Conservation (phyloP, 2,329 filamentous ascomycete species). For the Xylariales sp. region DNA sequence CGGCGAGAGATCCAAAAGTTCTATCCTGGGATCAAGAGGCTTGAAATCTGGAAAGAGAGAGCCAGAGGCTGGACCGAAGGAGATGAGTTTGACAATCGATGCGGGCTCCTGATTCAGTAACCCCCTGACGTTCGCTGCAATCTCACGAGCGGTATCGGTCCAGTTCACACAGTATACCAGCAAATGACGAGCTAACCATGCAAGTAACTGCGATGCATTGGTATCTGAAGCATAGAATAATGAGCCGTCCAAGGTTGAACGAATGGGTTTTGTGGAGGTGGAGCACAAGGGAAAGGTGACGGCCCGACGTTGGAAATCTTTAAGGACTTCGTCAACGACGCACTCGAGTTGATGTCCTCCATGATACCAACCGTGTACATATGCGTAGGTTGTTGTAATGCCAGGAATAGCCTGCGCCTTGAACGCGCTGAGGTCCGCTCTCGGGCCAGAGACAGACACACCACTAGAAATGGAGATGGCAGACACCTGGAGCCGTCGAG, state of each 20-base stretch:
- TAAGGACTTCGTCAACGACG: conserved; percentile 6
- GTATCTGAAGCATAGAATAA: conserved; percentile 2
- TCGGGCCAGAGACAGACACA: conserved; percentile 7
- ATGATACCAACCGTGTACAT: conserved; percentile 11
- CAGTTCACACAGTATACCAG: conserved; percentile 7
- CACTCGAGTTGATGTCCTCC: conserved; percentile 7
- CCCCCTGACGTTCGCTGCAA: background rate
- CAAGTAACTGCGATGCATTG: background rate
- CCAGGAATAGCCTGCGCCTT: background rate
- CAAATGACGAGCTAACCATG: conserved; percentile 4
- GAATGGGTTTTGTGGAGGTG: conserved; percentile 1
- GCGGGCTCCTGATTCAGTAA: background rate
- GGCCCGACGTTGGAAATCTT: background rate
- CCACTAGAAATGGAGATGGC: conserved; percentile 1
- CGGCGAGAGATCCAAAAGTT: conserved; percentile 1
- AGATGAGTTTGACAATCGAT: background rate
- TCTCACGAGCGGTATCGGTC: conserved; percentile 1
- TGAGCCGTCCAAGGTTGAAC: conserved; percentile 7
- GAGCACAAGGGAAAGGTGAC: conserved; percentile 6
- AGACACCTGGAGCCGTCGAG: conserved; percentile 5
- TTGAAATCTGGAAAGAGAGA: conserved; percentile 6
- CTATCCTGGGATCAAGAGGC: conserved; percentile 1
- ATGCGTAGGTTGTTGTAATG: background rate
- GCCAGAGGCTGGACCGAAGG: conserved; percentile 4
- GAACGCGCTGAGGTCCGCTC: conserved; percentile 1